A percentile compares a stretch with the other conserved stretches of the same genome.
Evolutionary conservation across 306 rosid species (phyloP).

Genomic region (Malus fusca): DNA sequence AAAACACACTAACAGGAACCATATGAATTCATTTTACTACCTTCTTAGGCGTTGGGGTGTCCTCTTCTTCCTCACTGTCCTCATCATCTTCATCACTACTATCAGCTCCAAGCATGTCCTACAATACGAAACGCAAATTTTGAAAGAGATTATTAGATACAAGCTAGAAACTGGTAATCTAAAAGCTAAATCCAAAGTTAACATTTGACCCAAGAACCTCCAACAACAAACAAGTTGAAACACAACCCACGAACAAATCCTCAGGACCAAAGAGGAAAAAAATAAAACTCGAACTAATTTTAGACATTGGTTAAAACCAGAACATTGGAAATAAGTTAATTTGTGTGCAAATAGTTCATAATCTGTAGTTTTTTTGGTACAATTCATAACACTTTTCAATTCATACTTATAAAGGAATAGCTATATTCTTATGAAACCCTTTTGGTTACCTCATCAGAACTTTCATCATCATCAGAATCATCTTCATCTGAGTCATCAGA

Average conservation of each 20-base stretch:
- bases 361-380: not conserved
- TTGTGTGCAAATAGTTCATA: not conserved
- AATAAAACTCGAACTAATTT: not conserved
- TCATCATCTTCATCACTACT: conserved; percentile 34
- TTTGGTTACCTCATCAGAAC: not conserved
- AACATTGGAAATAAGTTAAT: not conserved
- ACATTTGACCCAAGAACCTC: not conserved
- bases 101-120: conserved; percentile 30
- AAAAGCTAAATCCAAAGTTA: not conserved
- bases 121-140: not conserved
- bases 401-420: not conserved
- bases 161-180: not conserved
- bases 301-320: not conserved
- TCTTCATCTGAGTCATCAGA: conserved; percentile 30
- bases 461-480: conserved; percentile 17
- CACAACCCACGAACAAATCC: not conserved
- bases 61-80: conserved; percentile 39
- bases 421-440: not conserved
- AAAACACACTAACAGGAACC: not conserved
- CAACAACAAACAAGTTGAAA: not conserved
- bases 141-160: not conserved
- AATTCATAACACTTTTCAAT: not conserved
- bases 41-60: conserved; percentile 52
- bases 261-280: not conserved
- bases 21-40: conserved; percentile 6